Percentiles rank a stretch among this genome's conserved stretches.
Evolutionary conservation across 768 basidiomycete genomes (phyloP).

Genomic region (Royoungia palumana): DNA sequence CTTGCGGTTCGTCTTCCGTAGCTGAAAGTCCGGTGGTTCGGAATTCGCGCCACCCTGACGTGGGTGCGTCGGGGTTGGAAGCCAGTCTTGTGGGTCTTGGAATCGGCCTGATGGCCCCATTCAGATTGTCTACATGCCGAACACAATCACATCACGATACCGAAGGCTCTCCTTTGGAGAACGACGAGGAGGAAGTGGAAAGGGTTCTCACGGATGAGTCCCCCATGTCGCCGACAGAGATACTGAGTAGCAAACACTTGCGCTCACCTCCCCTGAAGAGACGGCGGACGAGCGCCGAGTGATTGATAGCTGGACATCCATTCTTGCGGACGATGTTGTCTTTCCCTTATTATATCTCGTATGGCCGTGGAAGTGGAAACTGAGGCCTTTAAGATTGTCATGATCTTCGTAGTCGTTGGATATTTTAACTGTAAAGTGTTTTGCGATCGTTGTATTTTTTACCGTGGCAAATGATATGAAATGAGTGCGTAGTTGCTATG

Average conservation of each 20-base stretch:
- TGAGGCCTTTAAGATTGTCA: not conserved
- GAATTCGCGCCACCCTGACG: slow-evolving; percentile 23
- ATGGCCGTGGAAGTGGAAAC: slow-evolving; percentile 7
- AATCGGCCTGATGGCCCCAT: slow-evolving; percentile 51
- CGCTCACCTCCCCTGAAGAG: slow-evolving; percentile 49
- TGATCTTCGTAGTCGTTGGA: slow-evolving; percentile 12
- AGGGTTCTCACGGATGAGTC: slow-evolving; percentile 23
- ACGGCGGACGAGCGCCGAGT: slow-evolving; percentile 39
- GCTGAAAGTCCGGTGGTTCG: slow-evolving; percentile 52
- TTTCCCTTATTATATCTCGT: slow-evolving; percentile 11
- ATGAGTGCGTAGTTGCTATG: slow-evolving; percentile 3
- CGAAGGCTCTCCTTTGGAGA: slow-evolving; percentile 15
- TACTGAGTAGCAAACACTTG: slow-evolving; percentile 14
- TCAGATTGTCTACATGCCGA: slow-evolving; percentile 43
- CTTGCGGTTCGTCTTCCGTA: slow-evolving; percentile 26
- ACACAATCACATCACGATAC: slow-evolving; percentile 17
- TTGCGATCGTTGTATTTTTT: slow-evolving; percentile 30
- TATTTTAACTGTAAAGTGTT: slow-evolving; percentile 35
- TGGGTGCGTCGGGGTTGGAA: slow-evolving; percentile 28
- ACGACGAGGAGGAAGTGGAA: slow-evolving; percentile 36
- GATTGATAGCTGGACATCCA: slow-evolving; percentile 22
- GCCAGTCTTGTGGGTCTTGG: slow-evolving; percentile 38
- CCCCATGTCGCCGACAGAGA: slow-evolving; percentile 22
- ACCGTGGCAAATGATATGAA: slow-evolving; percentile 1
- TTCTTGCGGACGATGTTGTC: slow-evolving; percentile 15